A percentile compares a stretch with the other conserved stretches of the same genome.
Evolutionary conservation across 2,329 filamentous ascomycete genomes (phyloP).

Genomic region (Fusarium liriodendri): DNA sequence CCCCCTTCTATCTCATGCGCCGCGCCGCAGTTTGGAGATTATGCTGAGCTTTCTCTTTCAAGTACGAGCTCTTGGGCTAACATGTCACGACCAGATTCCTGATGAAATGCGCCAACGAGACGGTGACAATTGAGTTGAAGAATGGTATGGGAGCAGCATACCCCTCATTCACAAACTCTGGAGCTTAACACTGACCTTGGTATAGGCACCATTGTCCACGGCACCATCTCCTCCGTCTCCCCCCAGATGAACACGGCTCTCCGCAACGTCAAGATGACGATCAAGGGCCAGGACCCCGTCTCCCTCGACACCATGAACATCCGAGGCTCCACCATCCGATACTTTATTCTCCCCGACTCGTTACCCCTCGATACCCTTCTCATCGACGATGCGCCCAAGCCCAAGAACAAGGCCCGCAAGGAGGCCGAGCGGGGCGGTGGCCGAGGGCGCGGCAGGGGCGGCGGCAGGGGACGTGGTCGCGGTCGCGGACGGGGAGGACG

Average conservation of each 20-base stretch:
- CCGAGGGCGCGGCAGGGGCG: slow-evolving; percentile 62
- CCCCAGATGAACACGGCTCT: slow-evolving; percentile 99
- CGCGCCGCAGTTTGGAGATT: slow-evolving; percentile 20
- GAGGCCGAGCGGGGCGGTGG: slow-evolving; percentile 75
- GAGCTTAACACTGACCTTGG: slow-evolving; percentile 21
- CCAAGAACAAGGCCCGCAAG: slow-evolving; percentile 99
- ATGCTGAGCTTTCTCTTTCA: slow-evolving; percentile 35
- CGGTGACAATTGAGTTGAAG: slow-evolving; percentile 97
- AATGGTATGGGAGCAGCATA: slow-evolving; percentile 75
- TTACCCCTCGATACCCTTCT: slow-evolving; percentile 94
- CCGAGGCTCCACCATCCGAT: slow-evolving; percentile 94
- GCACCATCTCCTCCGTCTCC: slow-evolving; percentile 95
- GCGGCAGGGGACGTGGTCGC: slow-evolving; percentile 65
- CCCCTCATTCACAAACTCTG: background rate
- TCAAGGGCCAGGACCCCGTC: slow-evolving; percentile 87
- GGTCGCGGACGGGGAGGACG: slow-evolving; percentile 55
- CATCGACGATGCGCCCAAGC: slow-evolving; percentile 96
- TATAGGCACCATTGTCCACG: slow-evolving; percentile 91
- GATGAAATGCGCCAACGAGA: slow-evolving; percentile 99
- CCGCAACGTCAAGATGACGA: slow-evolving; percentile 96
- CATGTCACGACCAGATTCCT: slow-evolving; percentile 76
- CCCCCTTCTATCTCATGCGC: background rate
- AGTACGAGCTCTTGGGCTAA: slow-evolving; percentile 41
- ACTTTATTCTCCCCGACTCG: slow-evolving; percentile 95
- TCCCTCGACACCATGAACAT: slow-evolving; percentile 96